These are phyloP conservation scores for Volvox africanus DNA, from an alignment of 139 green algal genomes.

Conservation along the genomic window DNA sequence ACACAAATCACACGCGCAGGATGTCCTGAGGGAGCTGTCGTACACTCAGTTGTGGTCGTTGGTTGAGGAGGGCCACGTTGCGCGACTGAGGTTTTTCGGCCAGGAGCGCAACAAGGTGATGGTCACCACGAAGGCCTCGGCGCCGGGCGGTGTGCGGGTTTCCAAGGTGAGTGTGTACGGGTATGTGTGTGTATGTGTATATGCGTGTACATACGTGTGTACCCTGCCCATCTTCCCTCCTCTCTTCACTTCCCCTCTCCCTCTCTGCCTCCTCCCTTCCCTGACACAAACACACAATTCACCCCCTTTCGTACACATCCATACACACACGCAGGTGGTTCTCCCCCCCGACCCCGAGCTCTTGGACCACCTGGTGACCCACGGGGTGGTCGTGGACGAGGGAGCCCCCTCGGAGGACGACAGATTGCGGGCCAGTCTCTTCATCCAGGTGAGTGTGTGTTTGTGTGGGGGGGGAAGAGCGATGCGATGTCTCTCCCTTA, in stretches of 20 bases:
- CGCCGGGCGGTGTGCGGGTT: slow-evolving; percentile 79
- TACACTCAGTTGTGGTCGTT: slow-evolving; percentile 92
- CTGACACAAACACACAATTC: neutral
- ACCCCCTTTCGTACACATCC: too few relatives aligned
- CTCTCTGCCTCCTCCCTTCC: neutral
- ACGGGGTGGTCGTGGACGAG: slow-evolving; percentile 68
- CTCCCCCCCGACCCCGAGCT: slow-evolving; percentile 87
- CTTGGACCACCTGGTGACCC: slow-evolving; percentile 80
- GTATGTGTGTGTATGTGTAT: neutral
- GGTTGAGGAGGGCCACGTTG: slow-evolving; percentile 73
- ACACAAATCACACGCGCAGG: neutral
- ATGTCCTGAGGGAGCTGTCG: slow-evolving; percentile 68
- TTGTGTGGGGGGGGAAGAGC: too few relatives aligned
- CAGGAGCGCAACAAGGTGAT: slow-evolving; percentile 69
- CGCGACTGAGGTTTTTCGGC: slow-evolving; percentile 61
- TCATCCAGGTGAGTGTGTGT: slow-evolving; percentile 56
- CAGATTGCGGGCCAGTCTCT: slow-evolving; percentile 47
- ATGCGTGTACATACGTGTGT: neutral
- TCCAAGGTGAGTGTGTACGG: slow-evolving; percentile 57
- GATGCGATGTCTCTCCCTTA: too few relatives aligned
- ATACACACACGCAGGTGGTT: slow-evolving; percentile 64
- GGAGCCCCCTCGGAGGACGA: slow-evolving; percentile 32
- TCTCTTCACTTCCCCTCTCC: neutral
- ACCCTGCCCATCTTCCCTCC: too few relatives aligned
- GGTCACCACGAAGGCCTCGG: slow-evolving; percentile 71